Conservation (phyloP, 1,284 basidiomycete genomes). For the Ustilago loliicola region DNA sequence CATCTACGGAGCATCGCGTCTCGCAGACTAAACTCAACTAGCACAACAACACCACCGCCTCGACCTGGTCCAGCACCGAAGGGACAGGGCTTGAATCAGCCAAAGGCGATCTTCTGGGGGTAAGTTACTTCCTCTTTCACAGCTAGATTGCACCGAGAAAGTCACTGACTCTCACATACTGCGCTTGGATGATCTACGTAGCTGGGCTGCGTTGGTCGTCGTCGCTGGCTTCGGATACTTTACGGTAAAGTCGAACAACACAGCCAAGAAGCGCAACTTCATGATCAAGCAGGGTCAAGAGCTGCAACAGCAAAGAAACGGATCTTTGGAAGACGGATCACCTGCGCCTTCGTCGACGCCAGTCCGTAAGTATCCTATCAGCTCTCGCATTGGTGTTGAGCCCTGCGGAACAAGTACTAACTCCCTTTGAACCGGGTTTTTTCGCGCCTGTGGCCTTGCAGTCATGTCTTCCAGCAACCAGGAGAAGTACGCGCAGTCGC, state of each 20-base stretch:
- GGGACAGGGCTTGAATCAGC: constrained; percentile 41
- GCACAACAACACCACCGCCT: neutral
- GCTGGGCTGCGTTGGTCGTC: constrained; percentile 45
- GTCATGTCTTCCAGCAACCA: constrained; percentile 46
- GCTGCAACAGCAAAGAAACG: constrained; percentile 13
- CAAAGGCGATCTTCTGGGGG: constrained; percentile 51
- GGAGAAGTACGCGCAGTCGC: constrained; percentile 43
- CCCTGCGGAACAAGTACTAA: too few species aligned
- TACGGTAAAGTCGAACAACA: constrained; percentile 51
- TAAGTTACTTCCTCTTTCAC: constrained; percentile 15
- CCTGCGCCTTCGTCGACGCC: constrained; percentile 10
- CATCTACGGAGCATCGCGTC: neutral
- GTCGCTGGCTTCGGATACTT: constrained; percentile 53
- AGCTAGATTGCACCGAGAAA: neutral
- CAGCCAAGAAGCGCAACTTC: constrained; percentile 51
- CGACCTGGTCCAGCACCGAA: constrained; percentile 8
- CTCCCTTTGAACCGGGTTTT: too few species aligned
- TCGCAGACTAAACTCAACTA: constrained; percentile 16
- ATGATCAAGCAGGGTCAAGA: constrained; percentile 51
- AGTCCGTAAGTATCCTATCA: constrained; percentile 24
- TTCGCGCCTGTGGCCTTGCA: neutral
- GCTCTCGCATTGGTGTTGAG: too few species aligned
- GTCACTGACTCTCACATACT: neutral
- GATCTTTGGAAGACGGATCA: constrained; percentile 6
- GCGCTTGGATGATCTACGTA: constrained; percentile 2